Percentiles rank a stretch among this genome's conserved stretches.
These are phyloP conservation scores for Aspergillus novoparasiticus DNA, from an alignment of 2,329 filamentous ascomycete genomes.

Conservation along the genomic window DNA sequence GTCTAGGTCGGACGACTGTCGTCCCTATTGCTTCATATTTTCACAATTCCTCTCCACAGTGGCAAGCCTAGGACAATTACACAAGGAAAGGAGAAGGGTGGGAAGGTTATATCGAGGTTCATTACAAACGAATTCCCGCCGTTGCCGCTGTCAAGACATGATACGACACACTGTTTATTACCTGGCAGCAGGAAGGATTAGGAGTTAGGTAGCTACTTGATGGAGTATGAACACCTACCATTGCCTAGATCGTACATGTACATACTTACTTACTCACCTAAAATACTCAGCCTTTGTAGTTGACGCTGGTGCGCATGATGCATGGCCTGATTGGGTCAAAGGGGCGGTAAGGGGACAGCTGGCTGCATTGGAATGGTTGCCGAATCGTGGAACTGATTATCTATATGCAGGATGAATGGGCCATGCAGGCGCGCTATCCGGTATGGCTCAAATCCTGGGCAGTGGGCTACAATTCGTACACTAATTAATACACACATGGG, in stretches of 20 bases:
- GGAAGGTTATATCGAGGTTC: background rate
- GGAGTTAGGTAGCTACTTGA: slow-evolving; percentile 5
- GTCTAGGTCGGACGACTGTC: slow-evolving; percentile 6
- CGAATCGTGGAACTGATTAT: background rate
- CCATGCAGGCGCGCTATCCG: background rate
- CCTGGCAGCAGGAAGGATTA: background rate
- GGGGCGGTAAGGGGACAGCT: slow-evolving; percentile 18
- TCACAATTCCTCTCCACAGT: slow-evolving; percentile 1
- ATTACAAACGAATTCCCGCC: background rate
- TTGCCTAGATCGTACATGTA: slow-evolving; percentile 1
- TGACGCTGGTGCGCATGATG: slow-evolving; percentile 9
- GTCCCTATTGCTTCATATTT: slow-evolving; percentile 3
- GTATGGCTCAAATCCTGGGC: background rate
- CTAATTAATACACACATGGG: background rate
- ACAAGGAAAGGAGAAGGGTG: background rate
- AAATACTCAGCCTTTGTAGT: background rate
- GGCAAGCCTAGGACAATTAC: background rate
- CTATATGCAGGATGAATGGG: slow-evolving; percentile 5
- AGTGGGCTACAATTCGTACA: background rate
- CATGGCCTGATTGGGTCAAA: slow-evolving; percentile 10
- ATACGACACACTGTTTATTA: background rate
- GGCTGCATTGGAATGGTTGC: slow-evolving; percentile 12
- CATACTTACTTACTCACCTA: background rate
- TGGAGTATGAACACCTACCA: background rate
- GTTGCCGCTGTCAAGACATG: background rate